phyloP scores from a whole-genome alignment of 2,329 filamentous ascomycete genomes.

The Colletotrichum sp. region DNA sequence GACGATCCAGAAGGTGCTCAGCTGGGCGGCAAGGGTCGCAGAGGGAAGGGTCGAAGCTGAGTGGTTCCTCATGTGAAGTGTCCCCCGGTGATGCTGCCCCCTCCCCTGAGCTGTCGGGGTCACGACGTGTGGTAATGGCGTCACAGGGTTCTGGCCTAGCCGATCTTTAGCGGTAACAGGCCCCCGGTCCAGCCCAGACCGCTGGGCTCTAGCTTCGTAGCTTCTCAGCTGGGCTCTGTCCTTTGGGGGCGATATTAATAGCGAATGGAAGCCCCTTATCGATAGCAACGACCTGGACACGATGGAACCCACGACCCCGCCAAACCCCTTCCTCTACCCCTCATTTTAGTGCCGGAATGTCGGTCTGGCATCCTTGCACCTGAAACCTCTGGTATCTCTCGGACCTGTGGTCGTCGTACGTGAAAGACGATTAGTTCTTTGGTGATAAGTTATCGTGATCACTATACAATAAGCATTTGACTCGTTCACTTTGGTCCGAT shows the following conservation, averaged over 20 bases:
- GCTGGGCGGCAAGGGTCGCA: neutral
- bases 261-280: neutral
- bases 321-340: neutral
- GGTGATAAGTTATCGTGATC: neutral
- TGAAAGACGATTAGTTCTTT: neutral
- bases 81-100: neutral
- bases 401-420: neutral
- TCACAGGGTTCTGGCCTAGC: neutral
- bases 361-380: conserved; percentile 1
- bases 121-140: neutral
- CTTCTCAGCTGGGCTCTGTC: neutral
- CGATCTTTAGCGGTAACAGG: conserved; percentile 7
- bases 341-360: conserved; percentile 6
- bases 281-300: neutral
- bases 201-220: neutral
- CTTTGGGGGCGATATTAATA: neutral
- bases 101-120: neutral
- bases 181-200: neutral
- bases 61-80: neutral
- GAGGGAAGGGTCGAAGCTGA: neutral
- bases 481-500: neutral
- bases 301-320: neutral
- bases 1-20: neutral
- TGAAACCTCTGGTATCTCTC: neutral
- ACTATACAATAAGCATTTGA: neutral